These are phyloP conservation scores for Coemansia sp. DNA, from an alignment of 192 early-diverging fungal species.

Conservation along the genomic window DNA sequence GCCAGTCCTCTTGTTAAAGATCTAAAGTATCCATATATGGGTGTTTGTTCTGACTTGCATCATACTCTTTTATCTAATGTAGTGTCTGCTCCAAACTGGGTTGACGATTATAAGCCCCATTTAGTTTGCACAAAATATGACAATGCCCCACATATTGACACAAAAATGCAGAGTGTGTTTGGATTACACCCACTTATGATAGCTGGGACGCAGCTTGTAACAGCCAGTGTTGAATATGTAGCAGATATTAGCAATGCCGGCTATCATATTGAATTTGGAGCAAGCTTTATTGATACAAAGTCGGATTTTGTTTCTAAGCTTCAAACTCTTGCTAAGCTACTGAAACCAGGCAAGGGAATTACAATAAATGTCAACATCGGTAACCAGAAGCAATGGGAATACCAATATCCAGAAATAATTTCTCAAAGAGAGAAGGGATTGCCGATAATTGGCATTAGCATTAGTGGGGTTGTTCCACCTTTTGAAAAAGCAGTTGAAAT, in stretches of 20 bases:
- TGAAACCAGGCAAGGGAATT: slow-evolving; percentile 79
- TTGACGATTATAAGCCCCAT: slow-evolving; percentile 76
- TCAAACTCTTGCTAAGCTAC: slow-evolving; percentile 64
- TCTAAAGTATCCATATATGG: slow-evolving; percentile 55
- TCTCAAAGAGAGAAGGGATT: slow-evolving; percentile 71
- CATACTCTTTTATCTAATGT: slow-evolving; percentile 65
- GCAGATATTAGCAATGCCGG: slow-evolving; percentile 86
- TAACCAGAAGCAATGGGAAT: slow-evolving; percentile 81
- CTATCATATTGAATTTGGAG: slow-evolving; percentile 87
- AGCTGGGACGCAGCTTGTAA: slow-evolving; percentile 92
- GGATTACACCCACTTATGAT: slow-evolving; percentile 92
- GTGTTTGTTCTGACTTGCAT: slow-evolving; percentile 73
- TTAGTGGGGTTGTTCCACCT: slow-evolving; percentile 91
- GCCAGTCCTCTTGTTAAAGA: slow-evolving; percentile 14
- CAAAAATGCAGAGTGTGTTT: slow-evolving; percentile 78
- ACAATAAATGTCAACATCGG: slow-evolving; percentile 90
- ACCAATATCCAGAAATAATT: slow-evolving; percentile 77
- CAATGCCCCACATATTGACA: slow-evolving; percentile 77
- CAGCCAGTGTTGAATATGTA: slow-evolving; percentile 74
- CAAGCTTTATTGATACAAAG: slow-evolving; percentile 72
- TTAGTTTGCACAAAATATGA: slow-evolving; percentile 61
- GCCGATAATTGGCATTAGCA: slow-evolving; percentile 87
- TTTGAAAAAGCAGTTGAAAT: slow-evolving; percentile 80
- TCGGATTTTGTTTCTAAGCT: slow-evolving; percentile 61
- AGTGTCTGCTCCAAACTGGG: slow-evolving; percentile 83